phyloP scores from a whole-genome alignment of 805 yeast genomes.

The Metschnikowia aberdeeniae region DNA sequence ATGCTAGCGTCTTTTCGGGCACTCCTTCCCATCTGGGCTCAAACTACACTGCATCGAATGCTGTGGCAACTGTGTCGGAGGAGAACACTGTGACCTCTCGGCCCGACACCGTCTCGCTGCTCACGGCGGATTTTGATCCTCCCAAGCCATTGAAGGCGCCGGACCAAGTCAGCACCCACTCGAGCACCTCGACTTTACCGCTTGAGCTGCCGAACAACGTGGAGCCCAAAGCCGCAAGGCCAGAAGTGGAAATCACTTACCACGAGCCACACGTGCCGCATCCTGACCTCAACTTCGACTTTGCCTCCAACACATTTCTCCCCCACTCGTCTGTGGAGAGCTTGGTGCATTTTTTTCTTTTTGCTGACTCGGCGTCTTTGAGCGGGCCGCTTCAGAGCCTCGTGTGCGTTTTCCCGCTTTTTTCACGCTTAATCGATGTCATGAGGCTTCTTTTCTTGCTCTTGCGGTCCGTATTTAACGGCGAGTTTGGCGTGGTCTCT shows the following conservation, averaged over 20 bases:
- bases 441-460: conserved; percentile 20
- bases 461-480: conserved; percentile 21
- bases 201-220: not conserved
- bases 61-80: not conserved
- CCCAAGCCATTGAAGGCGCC: not conserved
- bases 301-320: conserved; percentile 27
- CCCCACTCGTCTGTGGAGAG: conserved; percentile 64
- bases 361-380: conserved; percentile 17
- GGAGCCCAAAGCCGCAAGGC: not conserved
- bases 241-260: conserved; percentile 19
- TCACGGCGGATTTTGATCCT: not conserved
- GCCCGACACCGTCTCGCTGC: not conserved
- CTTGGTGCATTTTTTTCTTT: conserved; percentile 67
- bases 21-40: not conserved
- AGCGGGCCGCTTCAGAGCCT: conserved; percentile 13
- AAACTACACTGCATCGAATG: not conserved
- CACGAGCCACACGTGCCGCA: conserved; percentile 28
- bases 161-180: not conserved
- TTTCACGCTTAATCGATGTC: conserved; percentile 30
- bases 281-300: conserved; percentile 43
- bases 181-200: conserved; percentile 1
- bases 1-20: not conserved
- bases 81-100: not conserved
- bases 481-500: conserved; percentile 20
- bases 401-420: conserved; percentile 31